Conservation (phyloP, 352 stramenopile genomes). For the Globisporangium yorkense region DNA sequence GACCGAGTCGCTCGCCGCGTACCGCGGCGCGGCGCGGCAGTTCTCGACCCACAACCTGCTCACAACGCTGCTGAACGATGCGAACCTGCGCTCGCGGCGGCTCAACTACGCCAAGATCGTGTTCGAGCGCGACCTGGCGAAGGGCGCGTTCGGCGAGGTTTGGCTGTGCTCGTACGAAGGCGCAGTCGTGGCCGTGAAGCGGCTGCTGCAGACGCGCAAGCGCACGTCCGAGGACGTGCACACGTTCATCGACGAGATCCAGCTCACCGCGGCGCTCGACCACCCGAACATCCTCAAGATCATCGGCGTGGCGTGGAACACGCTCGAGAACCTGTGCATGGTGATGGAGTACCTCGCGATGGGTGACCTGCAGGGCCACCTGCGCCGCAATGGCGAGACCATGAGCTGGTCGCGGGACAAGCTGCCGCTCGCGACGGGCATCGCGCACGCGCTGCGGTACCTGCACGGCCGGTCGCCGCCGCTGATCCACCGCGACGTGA, state of each 20-base stretch:
- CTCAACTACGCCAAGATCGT: conserved; percentile 38
- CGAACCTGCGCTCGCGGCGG: conserved; percentile 22
- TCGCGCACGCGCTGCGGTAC: conserved; percentile 39
- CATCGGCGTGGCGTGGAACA: conserved; percentile 48
- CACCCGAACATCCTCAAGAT: conserved; percentile 46
- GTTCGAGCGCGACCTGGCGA: conserved; percentile 29
- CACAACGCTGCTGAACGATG: conserved; percentile 25
- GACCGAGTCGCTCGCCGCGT: conserved; percentile 10
- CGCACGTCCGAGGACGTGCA: conserved; percentile 22
- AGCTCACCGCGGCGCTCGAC: conserved; percentile 28
- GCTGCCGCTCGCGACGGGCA: conserved; percentile 32
- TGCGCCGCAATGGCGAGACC: conserved; percentile 18
- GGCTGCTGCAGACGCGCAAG: conserved; percentile 30
- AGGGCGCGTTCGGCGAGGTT: conserved; percentile 51
- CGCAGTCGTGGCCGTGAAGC: conserved; percentile 39
- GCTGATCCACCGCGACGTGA: conserved; percentile 55
- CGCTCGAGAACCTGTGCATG: conserved; percentile 42
- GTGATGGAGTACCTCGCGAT: conserved; percentile 44
- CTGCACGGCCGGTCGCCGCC: conserved; percentile 32
- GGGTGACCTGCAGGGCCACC: conserved; percentile 36
- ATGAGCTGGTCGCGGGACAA: conserved; percentile 24
- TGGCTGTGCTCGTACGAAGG: conserved; percentile 37
- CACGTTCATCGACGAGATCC: conserved; percentile 41
- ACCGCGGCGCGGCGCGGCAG: conserved; percentile 6
- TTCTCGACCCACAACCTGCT: conserved; percentile 11